Evolutionary conservation across 352 stramenopile species (phyloP).

Genomic region (Pythium dissotocum): DNA sequence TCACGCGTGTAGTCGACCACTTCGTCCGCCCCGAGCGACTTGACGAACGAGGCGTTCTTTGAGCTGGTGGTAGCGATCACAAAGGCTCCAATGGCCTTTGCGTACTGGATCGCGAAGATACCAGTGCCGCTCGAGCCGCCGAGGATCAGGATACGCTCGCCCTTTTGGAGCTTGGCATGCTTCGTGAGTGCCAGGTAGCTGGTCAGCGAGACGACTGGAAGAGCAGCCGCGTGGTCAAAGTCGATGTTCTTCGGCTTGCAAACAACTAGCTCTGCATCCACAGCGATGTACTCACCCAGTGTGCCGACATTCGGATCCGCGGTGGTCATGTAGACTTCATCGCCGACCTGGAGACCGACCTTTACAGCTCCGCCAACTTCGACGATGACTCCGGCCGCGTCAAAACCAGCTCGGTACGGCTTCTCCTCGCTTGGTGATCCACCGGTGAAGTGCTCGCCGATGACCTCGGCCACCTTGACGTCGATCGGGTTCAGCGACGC

Average conservation of each 20-base stretch:
- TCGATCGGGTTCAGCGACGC: slow-evolving; percentile 37
- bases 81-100: slow-evolving; percentile 24
- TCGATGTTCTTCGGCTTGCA: slow-evolving; percentile 43
- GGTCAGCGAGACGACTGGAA: slow-evolving; percentile 37
- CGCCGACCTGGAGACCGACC: neutral
- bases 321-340: slow-evolving; percentile 24
- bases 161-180: slow-evolving; percentile 37
- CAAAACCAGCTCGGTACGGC: neutral
- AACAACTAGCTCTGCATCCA: slow-evolving; percentile 37
- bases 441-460: slow-evolving; percentile 12
- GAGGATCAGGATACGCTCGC: slow-evolving; percentile 45
- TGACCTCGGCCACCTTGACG: slow-evolving; percentile 17
- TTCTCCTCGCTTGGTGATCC: neutral
- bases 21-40: slow-evolving; percentile 35
- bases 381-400: neutral
- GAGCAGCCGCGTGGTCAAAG: slow-evolving; percentile 41
- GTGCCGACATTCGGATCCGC: slow-evolving; percentile 17
- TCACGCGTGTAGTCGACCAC: slow-evolving; percentile 42
- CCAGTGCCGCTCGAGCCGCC: slow-evolving; percentile 41
- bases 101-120: slow-evolving; percentile 47
- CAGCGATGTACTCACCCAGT: slow-evolving; percentile 45
- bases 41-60: slow-evolving; percentile 33
- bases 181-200: slow-evolving; percentile 40
- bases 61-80: slow-evolving; percentile 33
- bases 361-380: neutral